phyloP scores from a whole-genome alignment of 495 filamentous ascomycete genomes.

The Penicillium goetzii region DNA sequence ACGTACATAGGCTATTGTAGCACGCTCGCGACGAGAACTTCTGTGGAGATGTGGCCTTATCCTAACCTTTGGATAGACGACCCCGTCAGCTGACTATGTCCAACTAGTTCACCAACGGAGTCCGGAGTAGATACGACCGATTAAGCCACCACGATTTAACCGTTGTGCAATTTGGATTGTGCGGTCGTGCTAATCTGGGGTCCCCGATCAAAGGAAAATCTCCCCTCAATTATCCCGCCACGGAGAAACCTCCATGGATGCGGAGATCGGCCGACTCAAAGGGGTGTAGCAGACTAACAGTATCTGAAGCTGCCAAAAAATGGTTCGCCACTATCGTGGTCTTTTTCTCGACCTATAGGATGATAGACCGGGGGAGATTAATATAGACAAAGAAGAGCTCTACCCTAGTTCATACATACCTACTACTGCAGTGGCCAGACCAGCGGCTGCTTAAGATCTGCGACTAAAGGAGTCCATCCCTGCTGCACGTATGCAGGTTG shows the following conservation, averaged over 20 bases:
- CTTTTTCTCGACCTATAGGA: conserved; percentile 1
- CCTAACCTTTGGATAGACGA: neutral
- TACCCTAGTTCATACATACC: neutral
- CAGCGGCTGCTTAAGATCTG: conserved; percentile 25
- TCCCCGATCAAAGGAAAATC: neutral
- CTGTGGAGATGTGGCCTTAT: neutral
- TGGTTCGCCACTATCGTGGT: conserved; percentile 2
- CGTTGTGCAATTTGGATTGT: neutral
- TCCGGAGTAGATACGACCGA: conserved; percentile 2
- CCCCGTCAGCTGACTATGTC: neutral
- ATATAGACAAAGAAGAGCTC: conserved; percentile 2
- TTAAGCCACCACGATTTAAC: neutral
- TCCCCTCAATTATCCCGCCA: conserved; percentile 13
- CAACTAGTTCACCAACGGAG: neutral
- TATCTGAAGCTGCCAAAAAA: neutral
- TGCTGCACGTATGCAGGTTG: conserved; percentile 22
- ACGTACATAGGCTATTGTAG: too few relatives aligned
- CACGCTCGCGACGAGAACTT: neutral
- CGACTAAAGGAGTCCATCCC: conserved; percentile 25
- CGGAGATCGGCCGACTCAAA: conserved; percentile 9
- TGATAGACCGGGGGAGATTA: conserved; percentile 1
- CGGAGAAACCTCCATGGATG: conserved; percentile 14
- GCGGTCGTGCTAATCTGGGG: neutral
- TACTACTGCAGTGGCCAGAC: conserved; percentile 3
- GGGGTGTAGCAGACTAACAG: neutral